Conservation (phyloP, 768 basidiomycete species). For the Trametes cubensis region DNA sequence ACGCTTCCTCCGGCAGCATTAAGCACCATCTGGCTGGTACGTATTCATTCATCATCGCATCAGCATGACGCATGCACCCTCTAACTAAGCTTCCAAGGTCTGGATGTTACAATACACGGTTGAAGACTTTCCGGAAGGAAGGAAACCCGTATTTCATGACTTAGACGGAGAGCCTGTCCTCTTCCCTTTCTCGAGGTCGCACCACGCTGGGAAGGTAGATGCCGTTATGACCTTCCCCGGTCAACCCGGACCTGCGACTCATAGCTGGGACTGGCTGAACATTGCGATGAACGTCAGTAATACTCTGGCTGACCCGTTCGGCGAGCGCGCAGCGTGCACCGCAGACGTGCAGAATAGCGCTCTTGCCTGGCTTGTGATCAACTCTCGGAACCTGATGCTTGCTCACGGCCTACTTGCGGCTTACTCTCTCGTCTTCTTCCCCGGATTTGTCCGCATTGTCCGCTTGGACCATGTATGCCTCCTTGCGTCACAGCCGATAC, state of each 20-base stretch:
- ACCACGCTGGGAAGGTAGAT: background rate
- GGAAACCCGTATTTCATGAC: conserved; percentile 5
- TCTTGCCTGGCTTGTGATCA: conserved; percentile 1
- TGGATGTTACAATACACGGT: background rate
- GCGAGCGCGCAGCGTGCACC: too few species aligned
- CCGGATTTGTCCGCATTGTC: conserved; percentile 1
- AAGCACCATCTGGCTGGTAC: background rate
- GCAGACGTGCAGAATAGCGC: background rate
- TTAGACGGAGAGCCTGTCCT: conserved; percentile 5
- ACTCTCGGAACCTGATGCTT: conserved; percentile 10
- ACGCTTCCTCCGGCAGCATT: background rate
- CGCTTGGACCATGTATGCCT: conserved; percentile 18
- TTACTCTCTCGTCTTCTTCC: conserved; percentile 16
- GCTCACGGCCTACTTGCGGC: conserved; percentile 10
- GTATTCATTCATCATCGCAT: background rate
- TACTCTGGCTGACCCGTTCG: background rate
- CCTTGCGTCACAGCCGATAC: conserved; percentile 9
- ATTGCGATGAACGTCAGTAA: conserved; percentile 11
- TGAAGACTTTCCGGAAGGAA: background rate
- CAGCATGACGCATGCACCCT: too few species aligned
- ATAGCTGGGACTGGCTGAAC: background rate
- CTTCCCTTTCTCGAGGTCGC: conserved; percentile 15
- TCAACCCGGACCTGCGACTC: background rate
- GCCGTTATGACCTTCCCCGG: conserved; percentile 3
- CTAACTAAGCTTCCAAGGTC: background rate